These are phyloP conservation scores for Globisporangium cederbergense DNA, from an alignment of 352 stramenopile genomes.

Conservation along the genomic window DNA sequence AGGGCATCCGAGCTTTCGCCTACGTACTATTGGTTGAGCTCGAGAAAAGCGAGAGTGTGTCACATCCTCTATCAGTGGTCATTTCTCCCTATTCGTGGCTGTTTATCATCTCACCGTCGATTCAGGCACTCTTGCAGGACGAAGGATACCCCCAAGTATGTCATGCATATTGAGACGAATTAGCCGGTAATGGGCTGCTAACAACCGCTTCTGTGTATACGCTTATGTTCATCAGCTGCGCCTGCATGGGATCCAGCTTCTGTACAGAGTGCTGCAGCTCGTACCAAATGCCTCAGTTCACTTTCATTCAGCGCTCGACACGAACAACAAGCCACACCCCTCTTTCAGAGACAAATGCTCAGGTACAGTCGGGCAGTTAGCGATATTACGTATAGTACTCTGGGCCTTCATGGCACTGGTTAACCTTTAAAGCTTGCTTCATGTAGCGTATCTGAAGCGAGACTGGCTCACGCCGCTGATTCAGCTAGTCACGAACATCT, in stretches of 20 bases:
- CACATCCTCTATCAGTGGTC: conserved; percentile 6
- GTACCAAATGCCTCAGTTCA: not conserved
- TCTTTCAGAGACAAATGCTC: conserved; percentile 12
- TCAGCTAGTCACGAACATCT: conserved; percentile 64
- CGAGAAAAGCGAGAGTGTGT: not conserved
- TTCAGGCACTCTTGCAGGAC: conserved; percentile 36
- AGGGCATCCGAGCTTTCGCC: conserved; percentile 38
- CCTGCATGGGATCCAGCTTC: conserved; percentile 7
- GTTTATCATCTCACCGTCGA: conserved; percentile 37
- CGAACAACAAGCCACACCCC: not conserved
- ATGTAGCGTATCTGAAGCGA: conserved; percentile 29
- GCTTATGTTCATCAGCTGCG: conserved; percentile 1
- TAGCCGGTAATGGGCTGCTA: too few species aligned
- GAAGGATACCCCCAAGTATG: conserved; percentile 28
- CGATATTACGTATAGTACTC: too few species aligned
- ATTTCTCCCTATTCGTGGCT: conserved; percentile 43
- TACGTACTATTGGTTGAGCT: conserved; percentile 28
- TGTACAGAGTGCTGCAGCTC: conserved; percentile 3
- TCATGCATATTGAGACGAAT: not conserved
- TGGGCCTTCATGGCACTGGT: not conserved
- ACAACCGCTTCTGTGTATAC: too few species aligned
- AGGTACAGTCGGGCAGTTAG: not conserved
- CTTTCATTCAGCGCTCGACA: not conserved
- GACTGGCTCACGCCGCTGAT: conserved; percentile 61
- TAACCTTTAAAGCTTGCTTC: not conserved